These are phyloP conservation scores for Stephanocyclus meneghinianus DNA, from an alignment of 352 stramenopile species.

Conservation along the genomic window DNA sequence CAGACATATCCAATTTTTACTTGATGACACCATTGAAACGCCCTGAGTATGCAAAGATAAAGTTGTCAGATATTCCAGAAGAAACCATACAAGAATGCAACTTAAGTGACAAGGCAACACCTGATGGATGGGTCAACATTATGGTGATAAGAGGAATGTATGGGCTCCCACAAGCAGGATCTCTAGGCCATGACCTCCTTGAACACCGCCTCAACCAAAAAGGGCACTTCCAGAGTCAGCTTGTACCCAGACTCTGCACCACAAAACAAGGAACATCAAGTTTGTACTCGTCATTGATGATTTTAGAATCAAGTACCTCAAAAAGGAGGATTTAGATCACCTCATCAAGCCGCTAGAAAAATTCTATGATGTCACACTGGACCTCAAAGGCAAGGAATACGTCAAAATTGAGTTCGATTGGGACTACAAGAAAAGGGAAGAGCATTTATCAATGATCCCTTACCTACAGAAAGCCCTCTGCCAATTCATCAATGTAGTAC, in stretches of 20 bases:
- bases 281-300: background rate
- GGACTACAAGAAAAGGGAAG: background rate
- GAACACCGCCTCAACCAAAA: background rate
- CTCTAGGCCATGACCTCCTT: background rate
- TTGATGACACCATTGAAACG: background rate
- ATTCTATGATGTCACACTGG: background rate
- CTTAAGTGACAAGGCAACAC: background rate
- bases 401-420: no score
- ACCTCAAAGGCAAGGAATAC: no score
- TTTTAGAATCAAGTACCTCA: no score
- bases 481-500: no score
- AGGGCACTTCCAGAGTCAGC: background rate
- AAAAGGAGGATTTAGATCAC: no score
- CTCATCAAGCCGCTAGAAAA: background rate
- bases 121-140: background rate
- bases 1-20: slow-evolving; percentile 16
- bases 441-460: no score
- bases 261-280: background rate
- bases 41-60: background rate
- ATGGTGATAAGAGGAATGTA: slow-evolving; percentile 29
- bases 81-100: slow-evolving; percentile 4
- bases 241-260: background rate
- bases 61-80: background rate
- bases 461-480: background rate
- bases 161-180: slow-evolving; percentile 5